phyloP scores from a whole-genome alignment of 2,329 filamentous ascomycete species.

The Didymosphaeria variabile region DNA sequence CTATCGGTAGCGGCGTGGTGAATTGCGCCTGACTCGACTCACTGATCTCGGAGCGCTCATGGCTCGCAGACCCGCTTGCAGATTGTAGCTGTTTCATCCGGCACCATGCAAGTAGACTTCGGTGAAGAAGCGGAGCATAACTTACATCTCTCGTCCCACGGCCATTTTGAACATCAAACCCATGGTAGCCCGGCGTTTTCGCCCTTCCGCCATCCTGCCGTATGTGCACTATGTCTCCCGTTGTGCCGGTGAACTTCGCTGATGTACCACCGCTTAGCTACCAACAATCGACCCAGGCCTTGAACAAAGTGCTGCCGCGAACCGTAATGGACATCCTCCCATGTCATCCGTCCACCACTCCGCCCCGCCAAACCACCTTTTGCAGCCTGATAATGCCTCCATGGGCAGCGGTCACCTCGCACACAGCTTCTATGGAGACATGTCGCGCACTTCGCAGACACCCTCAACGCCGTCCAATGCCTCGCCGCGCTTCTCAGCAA shows the following conservation, averaged over 20 bases:
- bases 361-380: conserved; percentile 38
- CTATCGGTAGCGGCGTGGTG: conserved; percentile 5
- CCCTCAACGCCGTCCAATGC: conserved; percentile 49
- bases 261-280: conserved; percentile 17
- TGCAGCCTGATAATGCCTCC: conserved; percentile 47
- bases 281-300: conserved; percentile 49
- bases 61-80: conserved; percentile 42
- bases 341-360: conserved; percentile 45
- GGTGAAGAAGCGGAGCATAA: conserved; percentile 45
- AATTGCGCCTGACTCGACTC: conserved; percentile 32
- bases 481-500: conserved; percentile 50
- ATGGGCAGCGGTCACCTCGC: conserved; percentile 38
- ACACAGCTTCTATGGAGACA: conserved; percentile 50
- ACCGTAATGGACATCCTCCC: conserved; percentile 47
- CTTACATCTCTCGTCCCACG: conserved; percentile 29
- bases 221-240: conserved; percentile 5
- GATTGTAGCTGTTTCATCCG: conserved; percentile 31
- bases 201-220: conserved; percentile 47
- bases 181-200: conserved; percentile 41
- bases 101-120: conserved; percentile 52
- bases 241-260: neutral
- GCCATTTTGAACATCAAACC: conserved; percentile 45
- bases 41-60: conserved; percentile 34
- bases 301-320: conserved; percentile 44
- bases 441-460: conserved; percentile 47